These are phyloP conservation scores for Primulina tabacum DNA, from an alignment of 257 asterid genomes.

Conservation along the genomic window DNA sequence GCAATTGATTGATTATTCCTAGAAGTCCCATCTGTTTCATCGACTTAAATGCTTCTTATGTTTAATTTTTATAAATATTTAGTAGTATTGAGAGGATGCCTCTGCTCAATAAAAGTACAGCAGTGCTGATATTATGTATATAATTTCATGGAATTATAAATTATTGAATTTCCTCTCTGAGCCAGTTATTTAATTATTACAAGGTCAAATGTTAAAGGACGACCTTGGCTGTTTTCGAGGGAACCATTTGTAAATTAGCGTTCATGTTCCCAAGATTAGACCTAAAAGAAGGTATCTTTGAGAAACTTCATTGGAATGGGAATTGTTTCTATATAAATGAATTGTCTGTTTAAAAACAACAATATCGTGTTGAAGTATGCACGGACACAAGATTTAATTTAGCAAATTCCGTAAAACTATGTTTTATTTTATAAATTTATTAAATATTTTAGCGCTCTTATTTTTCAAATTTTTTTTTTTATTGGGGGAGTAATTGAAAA, in stretches of 20 bases:
- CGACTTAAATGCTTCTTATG: not conserved
- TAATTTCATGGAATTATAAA: too few relatives aligned
- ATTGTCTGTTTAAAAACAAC: not conserved
- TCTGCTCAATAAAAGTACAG: not conserved
- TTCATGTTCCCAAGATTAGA: not conserved
- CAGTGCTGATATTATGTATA: not conserved
- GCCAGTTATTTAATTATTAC: not conserved
- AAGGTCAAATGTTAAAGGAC: constrained; percentile 3
- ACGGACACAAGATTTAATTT: too few relatives aligned
- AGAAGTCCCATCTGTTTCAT: not conserved
- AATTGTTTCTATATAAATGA: not conserved
- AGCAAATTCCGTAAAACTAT: too few relatives aligned
- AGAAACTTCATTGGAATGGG: not conserved
- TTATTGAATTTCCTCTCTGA: too few relatives aligned
- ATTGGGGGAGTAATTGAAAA: too few relatives aligned
- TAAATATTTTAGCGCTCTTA: too few relatives aligned
- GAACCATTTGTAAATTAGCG: not conserved
- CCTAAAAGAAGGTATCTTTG: not conserved
- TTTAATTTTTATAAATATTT: too few relatives aligned
- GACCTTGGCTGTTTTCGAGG: constrained; percentile 19
- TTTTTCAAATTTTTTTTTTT: too few relatives aligned
- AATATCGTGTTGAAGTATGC: not conserved
- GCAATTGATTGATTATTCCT: not conserved
- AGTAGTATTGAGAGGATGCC: not conserved
- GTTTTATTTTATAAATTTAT: too few relatives aligned